Base-by-base conservation (phyloP, 2,329 filamentous ascomycete genomes). In the Didymella pomorum region DNA sequence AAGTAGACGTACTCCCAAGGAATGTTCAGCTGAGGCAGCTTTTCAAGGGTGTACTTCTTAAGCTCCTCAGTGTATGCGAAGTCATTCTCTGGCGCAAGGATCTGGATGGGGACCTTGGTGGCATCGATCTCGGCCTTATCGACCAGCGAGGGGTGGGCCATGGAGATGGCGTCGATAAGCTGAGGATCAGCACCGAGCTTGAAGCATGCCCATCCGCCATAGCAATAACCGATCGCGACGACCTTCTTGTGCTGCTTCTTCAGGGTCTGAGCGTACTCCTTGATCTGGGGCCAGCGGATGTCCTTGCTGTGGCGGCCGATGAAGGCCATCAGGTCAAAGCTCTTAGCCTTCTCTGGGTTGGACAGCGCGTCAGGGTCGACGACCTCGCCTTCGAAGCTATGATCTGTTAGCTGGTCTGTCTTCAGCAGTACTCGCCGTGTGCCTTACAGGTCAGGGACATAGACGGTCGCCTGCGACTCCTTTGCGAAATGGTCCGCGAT, bases 151-250 rank as follows among this genome's bases (percentile, higher is more conserved):
- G 74, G 74, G 55, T 76, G 74, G 1, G 68, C 73, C 8, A 63
- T 60, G 26, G 68, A 68, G 28, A 74, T 59, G 31, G 67, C 71
- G 41, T 76, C 74, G 51, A 76, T 56, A 37, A 75, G 66, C 28
- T 68, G 63, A 1, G 70, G 68, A 37, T 74, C 71, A 0, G 71
- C 70, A 26, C 59, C 73, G n/a, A 76, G 71, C 52, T 63, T 63
- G 60, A 76, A 69, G 57, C 50, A 57, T 3, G 71, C 74, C 74
- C 74, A 77, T 29, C 72, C 81, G 29, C 81, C 81, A 71, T 79
- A 83, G 74, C 81, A 82, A 68, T 82, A 82, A 5, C 81, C 81
- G 26, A 82, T 74, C 7, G 76, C 78, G n/a, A 75, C 79, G 16
- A 82, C 74, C 58, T 81, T 82, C 52, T 64, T 56, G 57, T 71